Evolutionary conservation across 257 asterid species (phyloP).

Genomic region (Solanum stenotomum): DNA sequence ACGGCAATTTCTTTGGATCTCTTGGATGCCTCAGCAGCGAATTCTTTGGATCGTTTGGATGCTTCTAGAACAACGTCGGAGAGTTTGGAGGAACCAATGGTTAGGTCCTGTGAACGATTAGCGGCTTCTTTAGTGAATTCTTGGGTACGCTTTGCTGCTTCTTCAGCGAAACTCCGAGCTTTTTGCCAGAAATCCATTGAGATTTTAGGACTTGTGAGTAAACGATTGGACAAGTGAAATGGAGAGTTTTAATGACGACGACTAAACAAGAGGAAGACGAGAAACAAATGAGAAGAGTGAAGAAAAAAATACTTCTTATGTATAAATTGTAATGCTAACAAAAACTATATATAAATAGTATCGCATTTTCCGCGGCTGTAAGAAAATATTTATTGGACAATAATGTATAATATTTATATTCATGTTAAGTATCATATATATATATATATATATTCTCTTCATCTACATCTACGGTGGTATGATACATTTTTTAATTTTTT

Average conservation of each 20-base stretch:
- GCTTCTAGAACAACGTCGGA: slow-evolving; percentile 49
- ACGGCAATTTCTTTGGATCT: slow-evolving; percentile 27
- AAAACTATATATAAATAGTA: too few relatives aligned
- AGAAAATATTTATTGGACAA: background rate
- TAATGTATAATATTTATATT: too few relatives aligned
- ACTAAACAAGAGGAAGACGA: background rate
- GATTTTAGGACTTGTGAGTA: background rate
- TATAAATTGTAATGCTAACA: background rate
- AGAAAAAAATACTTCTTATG: too few relatives aligned
- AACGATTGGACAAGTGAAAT: background rate
- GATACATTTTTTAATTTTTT: too few relatives aligned
- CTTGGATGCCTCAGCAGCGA: slow-evolving; percentile 29
- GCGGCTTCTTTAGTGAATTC: slow-evolving; percentile 54
- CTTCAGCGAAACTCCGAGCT: slow-evolving; percentile 84
- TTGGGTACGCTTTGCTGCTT: slow-evolving; percentile 72
- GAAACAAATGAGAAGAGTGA: background rate
- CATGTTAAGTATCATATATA: too few relatives aligned
- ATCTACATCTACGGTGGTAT: too few relatives aligned
- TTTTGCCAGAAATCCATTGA: slow-evolving; percentile 84
- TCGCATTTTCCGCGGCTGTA: background rate
- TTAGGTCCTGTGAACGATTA: slow-evolving; percentile 59
- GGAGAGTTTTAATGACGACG: background rate
- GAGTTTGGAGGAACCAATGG: slow-evolving; percentile 45
- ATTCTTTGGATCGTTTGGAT: background rate
- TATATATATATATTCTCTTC: too few relatives aligned